Percentiles rank a stretch among this genome's conserved stretches.
Conservation (phyloP, 2,329 filamentous ascomycete species). For the Pseudogymnoascus sp. region DNA sequence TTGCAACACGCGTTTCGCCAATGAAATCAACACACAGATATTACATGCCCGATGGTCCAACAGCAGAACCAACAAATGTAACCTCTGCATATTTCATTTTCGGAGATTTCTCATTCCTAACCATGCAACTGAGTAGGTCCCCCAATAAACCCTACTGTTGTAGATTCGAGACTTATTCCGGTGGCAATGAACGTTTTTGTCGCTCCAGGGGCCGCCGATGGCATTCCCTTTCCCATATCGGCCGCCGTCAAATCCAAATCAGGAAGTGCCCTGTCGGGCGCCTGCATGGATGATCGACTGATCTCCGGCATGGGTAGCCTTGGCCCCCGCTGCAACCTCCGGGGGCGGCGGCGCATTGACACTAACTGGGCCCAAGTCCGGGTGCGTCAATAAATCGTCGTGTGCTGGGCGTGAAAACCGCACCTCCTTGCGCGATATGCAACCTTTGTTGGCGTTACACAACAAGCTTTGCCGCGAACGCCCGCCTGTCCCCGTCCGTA, state of each 20-base stretch:
- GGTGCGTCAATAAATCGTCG: background rate
- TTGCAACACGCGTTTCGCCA: background rate
- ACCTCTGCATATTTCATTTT: background rate
- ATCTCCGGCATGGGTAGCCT: slow-evolving; percentile 1
- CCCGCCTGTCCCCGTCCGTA: background rate
- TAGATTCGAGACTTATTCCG: background rate
- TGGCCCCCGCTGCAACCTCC: background rate
- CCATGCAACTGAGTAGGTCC: background rate
- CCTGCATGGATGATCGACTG: slow-evolving; percentile 3
- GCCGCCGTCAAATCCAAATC: background rate
- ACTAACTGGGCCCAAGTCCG: background rate
- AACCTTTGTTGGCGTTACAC: background rate
- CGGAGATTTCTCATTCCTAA: background rate
- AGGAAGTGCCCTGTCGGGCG: background rate
- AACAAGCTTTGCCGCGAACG: background rate
- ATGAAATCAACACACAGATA: background rate
- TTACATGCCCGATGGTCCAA: background rate
- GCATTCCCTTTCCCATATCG: background rate
- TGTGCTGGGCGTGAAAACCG: background rate
- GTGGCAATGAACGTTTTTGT: background rate
- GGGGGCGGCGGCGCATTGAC: background rate
- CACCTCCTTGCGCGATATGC: background rate
- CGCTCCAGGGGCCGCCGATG: background rate
- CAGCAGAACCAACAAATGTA: background rate
- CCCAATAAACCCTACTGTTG: background rate